phyloP scores from a whole-genome alignment of 2,329 filamentous ascomycete genomes.

The Fusarium drepaniforme region DNA sequence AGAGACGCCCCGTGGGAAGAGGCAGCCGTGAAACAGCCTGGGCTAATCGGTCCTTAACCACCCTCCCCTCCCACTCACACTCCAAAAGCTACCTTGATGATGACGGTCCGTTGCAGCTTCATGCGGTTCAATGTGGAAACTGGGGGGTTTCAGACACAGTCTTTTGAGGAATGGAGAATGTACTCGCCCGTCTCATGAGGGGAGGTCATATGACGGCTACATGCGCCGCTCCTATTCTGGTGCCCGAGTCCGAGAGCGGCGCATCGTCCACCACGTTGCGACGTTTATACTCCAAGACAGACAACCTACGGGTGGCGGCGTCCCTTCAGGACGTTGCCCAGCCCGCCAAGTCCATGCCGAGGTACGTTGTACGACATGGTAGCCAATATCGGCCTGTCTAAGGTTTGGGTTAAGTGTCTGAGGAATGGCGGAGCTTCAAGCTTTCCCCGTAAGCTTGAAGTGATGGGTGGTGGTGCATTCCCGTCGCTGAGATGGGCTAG shows the following conservation, averaged over 20 bases:
- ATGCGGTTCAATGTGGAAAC: neutral
- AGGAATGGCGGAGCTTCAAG: slow-evolving; percentile 17
- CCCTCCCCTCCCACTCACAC: neutral
- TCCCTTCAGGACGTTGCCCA: neutral
- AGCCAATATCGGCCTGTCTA: neutral
- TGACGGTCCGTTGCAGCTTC: neutral
- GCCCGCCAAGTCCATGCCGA: neutral
- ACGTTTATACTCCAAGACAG: neutral
- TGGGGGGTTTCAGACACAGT: neutral
- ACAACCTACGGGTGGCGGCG: slow-evolving; percentile 11
- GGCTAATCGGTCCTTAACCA: neutral
- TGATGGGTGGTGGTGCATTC: neutral
- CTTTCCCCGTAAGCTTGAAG: neutral
- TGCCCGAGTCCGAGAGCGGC: neutral
- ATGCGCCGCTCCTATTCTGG: neutral
- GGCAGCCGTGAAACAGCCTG: slow-evolving; percentile 1
- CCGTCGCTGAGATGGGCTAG: neutral
- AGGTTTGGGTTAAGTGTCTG: slow-evolving; percentile 2
- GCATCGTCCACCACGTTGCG: neutral
- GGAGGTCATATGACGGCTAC: neutral
- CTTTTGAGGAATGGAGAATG: neutral
- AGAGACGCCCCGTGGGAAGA: neutral
- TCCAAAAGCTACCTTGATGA: neutral
- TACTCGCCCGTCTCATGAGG: neutral
- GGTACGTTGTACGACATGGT: slow-evolving; percentile 21